Evolutionary conservation across 2,329 filamentous ascomycete genomes (phyloP).

Genomic region (Ceratocystiopsis brevicomis): DNA sequence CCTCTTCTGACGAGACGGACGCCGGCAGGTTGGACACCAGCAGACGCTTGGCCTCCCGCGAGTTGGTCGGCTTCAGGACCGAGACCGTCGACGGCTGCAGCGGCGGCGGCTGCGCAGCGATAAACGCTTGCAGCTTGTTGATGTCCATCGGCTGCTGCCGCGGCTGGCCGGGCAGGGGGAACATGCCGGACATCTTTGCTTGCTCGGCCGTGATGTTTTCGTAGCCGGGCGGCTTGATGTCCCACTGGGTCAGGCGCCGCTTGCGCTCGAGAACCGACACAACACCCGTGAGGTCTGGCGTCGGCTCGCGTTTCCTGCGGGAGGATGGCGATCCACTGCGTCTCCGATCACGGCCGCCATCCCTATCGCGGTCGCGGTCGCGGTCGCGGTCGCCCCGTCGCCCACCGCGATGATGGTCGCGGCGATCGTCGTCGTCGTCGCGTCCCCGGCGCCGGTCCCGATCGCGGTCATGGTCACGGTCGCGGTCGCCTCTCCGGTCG

Average conservation of each 20-base stretch:
- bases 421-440: constrained; percentile 42
- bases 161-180: constrained; percentile 86
- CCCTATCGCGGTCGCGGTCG: constrained; percentile 33
- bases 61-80: constrained; percentile 68
- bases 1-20: constrained; percentile 49
- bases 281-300: constrained; percentile 79
- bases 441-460: constrained; percentile 36
- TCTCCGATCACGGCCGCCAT: constrained; percentile 35
- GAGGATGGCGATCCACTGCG: constrained; percentile 64
- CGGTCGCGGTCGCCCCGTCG: constrained; percentile 32
- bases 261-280: constrained; percentile 70
- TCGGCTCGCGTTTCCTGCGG: constrained; percentile 75
- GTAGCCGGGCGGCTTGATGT: constrained; percentile 96
- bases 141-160: constrained; percentile 92
- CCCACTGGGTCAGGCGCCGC: constrained; percentile 93
- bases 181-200: constrained; percentile 97
- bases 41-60: constrained; percentile 82
- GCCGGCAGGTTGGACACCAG: constrained; percentile 68
- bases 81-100: constrained; percentile 35
- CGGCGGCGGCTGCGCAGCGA: constrained; percentile 54
- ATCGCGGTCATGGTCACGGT: constrained; percentile 22
- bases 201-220: constrained; percentile 97
- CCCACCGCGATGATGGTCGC: constrained; percentile 28
- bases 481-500: constrained; percentile 23
- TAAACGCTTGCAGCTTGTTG: constrained; percentile 81